A percentile compares a stretch with the other conserved stretches of the same genome.
phyloP scores from a whole-genome alignment of 164 flowering plant species.

The Platanus orientalis region DNA sequence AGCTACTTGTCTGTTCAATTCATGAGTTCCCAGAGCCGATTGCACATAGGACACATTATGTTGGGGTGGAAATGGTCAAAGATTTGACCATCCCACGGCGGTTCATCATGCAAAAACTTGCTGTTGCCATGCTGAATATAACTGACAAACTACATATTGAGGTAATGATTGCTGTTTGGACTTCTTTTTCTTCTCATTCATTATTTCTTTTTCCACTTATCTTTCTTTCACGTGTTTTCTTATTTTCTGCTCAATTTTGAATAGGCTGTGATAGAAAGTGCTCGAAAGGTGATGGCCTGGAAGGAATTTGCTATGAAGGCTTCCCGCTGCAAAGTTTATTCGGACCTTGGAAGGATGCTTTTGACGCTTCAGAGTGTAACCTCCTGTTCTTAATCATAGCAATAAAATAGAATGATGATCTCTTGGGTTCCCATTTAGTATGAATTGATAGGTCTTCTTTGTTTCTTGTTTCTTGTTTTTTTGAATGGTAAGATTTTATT shows the following conservation, averaged over 20 bases:
- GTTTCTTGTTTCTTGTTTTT: no score
- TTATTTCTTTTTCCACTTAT: background rate
- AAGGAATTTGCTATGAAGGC: slow-evolving; percentile 92
- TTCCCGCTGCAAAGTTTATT: slow-evolving; percentile 62
- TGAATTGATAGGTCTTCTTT: no score
- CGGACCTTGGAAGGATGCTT: slow-evolving; percentile 88
- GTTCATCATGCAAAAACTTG: slow-evolving; percentile 79
- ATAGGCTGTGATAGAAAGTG: slow-evolving; percentile 71
- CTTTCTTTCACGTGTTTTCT: background rate
- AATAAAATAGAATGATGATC: no score
- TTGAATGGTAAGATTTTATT: no score
- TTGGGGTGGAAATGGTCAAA: slow-evolving; percentile 70
- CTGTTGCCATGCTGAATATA: slow-evolving; percentile 67
- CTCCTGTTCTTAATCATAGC: slow-evolving; percentile 9
- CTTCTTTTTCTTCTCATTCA: background rate
- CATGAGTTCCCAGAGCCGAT: slow-evolving; percentile 77
- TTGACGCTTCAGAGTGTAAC: slow-evolving; percentile 78
- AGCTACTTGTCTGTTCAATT: slow-evolving; percentile 64
- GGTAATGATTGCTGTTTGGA: slow-evolving; percentile 35
- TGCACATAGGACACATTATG: slow-evolving; percentile 55
- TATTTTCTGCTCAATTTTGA: slow-evolving; percentile 14
- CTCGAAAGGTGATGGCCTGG: slow-evolving; percentile 65
- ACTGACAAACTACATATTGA: slow-evolving; percentile 64
- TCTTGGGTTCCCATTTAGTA: no score
- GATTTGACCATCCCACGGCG: slow-evolving; percentile 74